These are phyloP conservation scores for Rhododendron molle DNA, from an alignment of 148 eudicot species.

Conservation along the genomic window DNA sequence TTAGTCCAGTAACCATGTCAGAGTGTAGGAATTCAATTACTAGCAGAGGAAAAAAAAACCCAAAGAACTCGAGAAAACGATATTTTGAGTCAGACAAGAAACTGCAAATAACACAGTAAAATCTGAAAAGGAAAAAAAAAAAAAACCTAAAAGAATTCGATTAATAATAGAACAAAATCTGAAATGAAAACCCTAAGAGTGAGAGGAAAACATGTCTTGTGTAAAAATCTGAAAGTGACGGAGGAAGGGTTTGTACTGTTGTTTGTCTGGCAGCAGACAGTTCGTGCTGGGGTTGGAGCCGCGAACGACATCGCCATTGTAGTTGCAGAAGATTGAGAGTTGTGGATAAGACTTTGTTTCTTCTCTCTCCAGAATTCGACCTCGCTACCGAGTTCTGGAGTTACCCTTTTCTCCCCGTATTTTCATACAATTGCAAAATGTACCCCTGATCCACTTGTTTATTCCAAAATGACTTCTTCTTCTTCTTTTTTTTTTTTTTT, in stretches of 20 bases:
- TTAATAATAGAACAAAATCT: too few species aligned
- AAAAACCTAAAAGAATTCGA: neutral
- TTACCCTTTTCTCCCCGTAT: neutral
- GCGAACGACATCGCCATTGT: slow-evolving; percentile 29
- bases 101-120: neutral
- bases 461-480: too few species aligned
- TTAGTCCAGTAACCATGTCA: neutral
- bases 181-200: neutral
- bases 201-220: neutral
- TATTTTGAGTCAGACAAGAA: neutral
- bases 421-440: neutral
- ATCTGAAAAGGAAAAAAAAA: neutral
- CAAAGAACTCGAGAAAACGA: too few species aligned
- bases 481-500: too few species aligned
- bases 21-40: neutral
- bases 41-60: neutral
- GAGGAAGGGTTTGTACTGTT: slow-evolving; percentile 17
- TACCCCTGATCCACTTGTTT: too few species aligned
- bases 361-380: neutral
- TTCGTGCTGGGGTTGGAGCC: slow-evolving; percentile 26
- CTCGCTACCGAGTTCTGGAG: neutral
- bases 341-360: neutral
- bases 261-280: slow-evolving; percentile 12
- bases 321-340: slow-evolving; percentile 5
- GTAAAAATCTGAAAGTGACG: neutral